These are phyloP conservation scores for Bipolaris zeicola DNA, from an alignment of 2,329 filamentous ascomycete genomes.

Conservation along the genomic window DNA sequence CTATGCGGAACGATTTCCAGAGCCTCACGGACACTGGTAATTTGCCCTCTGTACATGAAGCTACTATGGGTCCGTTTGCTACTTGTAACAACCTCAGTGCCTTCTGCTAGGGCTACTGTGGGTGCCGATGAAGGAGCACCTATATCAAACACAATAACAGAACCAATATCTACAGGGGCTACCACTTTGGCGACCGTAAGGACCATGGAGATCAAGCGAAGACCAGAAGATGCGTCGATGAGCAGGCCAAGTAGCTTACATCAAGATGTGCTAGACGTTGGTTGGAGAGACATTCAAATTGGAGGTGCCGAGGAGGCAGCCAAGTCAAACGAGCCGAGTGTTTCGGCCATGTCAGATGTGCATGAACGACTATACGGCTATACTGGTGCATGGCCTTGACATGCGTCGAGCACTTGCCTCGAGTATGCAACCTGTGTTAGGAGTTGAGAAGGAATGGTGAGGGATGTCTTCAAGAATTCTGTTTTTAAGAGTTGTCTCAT, in stretches of 20 bases:
- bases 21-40: background rate
- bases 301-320: background rate
- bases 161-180: background rate
- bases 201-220: background rate
- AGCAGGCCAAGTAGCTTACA: conserved; percentile 1
- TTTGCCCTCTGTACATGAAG: background rate
- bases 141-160: background rate
- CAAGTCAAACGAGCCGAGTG: background rate
- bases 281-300: background rate
- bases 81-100: background rate
- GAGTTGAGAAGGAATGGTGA: background rate
- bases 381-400: conserved; percentile 4
- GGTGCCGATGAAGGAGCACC: background rate
- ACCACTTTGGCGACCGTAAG: background rate
- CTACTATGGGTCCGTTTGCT: background rate
- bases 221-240: background rate
- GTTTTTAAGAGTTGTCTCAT: background rate
- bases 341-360: background rate
- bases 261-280: conserved; percentile 1
- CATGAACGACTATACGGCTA: background rate
- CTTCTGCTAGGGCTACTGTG: background rate
- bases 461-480: background rate
- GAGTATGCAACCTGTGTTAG: background rate
- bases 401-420: background rate
- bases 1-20: background rate